These are phyloP conservation scores for Colletotrichum orbiculare DNA, from an alignment of 2,329 filamentous ascomycete genomes.

Conservation along the genomic window DNA sequence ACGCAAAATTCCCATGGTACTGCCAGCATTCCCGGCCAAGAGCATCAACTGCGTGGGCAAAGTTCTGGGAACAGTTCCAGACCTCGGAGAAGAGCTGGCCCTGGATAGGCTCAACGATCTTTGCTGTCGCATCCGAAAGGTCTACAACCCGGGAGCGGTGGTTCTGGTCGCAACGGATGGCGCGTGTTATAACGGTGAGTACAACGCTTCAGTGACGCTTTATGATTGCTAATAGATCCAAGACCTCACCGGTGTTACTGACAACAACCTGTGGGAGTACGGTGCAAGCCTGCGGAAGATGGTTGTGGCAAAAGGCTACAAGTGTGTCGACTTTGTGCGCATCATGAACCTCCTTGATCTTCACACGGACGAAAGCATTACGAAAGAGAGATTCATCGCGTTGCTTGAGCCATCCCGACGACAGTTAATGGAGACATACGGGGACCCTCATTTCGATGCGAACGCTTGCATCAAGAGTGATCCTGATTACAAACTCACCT, in stretches of 20 bases:
- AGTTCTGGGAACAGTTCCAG: constrained; percentile 26
- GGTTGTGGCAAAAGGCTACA: constrained; percentile 22
- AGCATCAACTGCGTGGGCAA: constrained; percentile 26
- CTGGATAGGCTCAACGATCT: constrained; percentile 28
- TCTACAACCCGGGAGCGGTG: constrained; percentile 28
- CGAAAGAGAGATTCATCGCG: not conserved
- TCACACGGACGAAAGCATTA: not conserved
- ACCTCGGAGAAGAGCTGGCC: constrained; percentile 31
- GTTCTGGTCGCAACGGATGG: constrained; percentile 30
- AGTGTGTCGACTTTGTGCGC: constrained; percentile 26
- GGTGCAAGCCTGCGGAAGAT: constrained; percentile 23
- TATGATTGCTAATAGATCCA: not conserved
- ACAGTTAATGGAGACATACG: constrained; percentile 19
- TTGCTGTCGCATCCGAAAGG: constrained; percentile 10
- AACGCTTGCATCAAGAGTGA: constrained; percentile 30
- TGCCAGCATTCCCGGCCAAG: constrained; percentile 33
- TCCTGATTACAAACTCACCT: constrained; percentile 33
- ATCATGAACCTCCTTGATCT: constrained; percentile 27
- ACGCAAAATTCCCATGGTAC: constrained; percentile 26
- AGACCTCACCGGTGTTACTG: constrained; percentile 31
- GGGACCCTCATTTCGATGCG: constrained; percentile 21
- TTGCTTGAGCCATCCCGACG: constrained; percentile 16
- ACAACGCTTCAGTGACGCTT: not conserved
- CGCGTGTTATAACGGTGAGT: constrained; percentile 29
- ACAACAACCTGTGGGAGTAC: constrained; percentile 30